Conservation (phyloP, 2,329 filamentous ascomycete species). For the Neospermospora avenae region DNA sequence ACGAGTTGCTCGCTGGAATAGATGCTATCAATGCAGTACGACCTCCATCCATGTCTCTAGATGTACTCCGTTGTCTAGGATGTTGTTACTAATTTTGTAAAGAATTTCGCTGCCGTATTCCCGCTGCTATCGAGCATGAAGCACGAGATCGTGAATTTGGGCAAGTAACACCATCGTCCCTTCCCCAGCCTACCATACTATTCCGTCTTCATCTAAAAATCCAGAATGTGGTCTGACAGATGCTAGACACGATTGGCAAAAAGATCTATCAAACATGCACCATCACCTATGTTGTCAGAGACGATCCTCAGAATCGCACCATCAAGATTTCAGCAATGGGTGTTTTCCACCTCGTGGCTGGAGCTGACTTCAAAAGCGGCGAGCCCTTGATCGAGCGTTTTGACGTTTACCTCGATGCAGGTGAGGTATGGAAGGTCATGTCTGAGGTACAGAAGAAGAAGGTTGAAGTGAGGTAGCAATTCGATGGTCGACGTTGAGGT, state of each 20-base stretch:
- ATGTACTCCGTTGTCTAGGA: background rate
- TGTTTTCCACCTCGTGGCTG: constrained; percentile 8
- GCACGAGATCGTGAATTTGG: constrained; percentile 12
- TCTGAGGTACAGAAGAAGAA: background rate
- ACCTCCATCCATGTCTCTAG: background rate
- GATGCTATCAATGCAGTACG: constrained; percentile 4
- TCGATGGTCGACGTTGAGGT: too few species aligned
- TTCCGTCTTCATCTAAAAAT: too few species aligned
- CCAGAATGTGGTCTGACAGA: background rate
- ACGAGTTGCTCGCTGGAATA: background rate
- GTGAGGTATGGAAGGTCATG: constrained; percentile 13
- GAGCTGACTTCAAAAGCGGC: constrained; percentile 1
- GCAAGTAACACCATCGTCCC: background rate
- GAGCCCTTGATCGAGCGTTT: constrained; percentile 6
- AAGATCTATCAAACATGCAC: constrained; percentile 5
- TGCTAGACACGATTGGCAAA: background rate
- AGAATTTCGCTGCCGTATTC: constrained; percentile 16
- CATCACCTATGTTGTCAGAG: constrained; percentile 19
- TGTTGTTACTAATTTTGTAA: background rate
- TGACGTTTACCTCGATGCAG: constrained; percentile 17
- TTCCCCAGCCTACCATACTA: background rate
- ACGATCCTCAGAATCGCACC: constrained; percentile 16
- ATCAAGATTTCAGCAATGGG: constrained; percentile 16
- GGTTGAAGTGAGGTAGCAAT: too few species aligned
- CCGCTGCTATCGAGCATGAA: constrained; percentile 14